Evolutionary conservation across 495 filamentous ascomycete genomes (phyloP), one percentile per base, ranked within the genome.

Genomic region (Penicillium robsamsonii): DNA sequence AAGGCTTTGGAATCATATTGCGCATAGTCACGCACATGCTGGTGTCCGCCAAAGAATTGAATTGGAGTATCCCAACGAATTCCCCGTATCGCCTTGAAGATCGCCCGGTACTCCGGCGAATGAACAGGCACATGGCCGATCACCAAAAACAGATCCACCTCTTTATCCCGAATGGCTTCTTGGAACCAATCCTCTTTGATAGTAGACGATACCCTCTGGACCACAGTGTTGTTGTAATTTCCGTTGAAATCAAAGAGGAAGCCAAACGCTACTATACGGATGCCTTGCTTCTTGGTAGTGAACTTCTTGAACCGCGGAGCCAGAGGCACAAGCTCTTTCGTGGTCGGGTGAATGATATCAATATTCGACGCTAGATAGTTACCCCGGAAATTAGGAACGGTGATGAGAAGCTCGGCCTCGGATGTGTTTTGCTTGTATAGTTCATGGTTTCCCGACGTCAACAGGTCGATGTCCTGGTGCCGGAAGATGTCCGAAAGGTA

Each of bases 361-460:
- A 98, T 81, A 65, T 98, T 98, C 0, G 91, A 96, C 13, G 92
- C 88, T 33, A 96, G 68, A 62, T 96, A 96, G 53, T 79, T 85
- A 20, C 84, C 80, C 50, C 79, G 69, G 70, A 90, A 96, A 67
- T 87, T 84, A 2, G 90, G 89, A 1, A 96, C 87, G 2, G 90
- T 95, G 46, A 76, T 78, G 31, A 79, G 70, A 65, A 90, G 90
- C 64, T 98, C 94, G 38, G 84, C 77, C 24, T 86, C 79, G 6
- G 91, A 88, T 2, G 91, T 89, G 44, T 82, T 83, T 50, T 77
- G 74, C 60, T 91, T 84, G 75, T 98, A 98, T 37, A 98, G 80
- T 74, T 98, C 94, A 73, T 98, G 94, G 66, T 98, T 98, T 43
- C 94, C 94, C 5, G 89, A 87, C 37, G 89, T 92, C 24, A 98